Conservation (phyloP, 2,329 filamentous ascomycete species). For the Scortechinia acanthostroma region DNA sequence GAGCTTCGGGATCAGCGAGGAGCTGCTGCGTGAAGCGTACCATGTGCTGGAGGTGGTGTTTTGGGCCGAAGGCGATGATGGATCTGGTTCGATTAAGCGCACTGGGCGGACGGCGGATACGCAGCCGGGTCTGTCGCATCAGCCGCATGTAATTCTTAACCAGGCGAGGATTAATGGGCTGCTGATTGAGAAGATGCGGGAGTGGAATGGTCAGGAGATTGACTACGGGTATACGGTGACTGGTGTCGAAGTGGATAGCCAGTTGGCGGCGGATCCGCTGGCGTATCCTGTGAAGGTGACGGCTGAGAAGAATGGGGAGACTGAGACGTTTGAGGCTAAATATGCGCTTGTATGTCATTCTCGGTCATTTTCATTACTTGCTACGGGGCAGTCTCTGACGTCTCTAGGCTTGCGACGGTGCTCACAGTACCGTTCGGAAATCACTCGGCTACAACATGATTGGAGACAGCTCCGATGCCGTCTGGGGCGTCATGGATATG, state of each 20-base stretch:
- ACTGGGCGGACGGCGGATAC: slow-evolving; percentile 42
- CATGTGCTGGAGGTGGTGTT: slow-evolving; percentile 51
- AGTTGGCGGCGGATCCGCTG: slow-evolving; percentile 18
- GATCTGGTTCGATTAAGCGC: slow-evolving; percentile 30
- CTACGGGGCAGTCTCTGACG: slow-evolving; percentile 1
- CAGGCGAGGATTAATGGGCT: slow-evolving; percentile 45
- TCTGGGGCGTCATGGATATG: slow-evolving; percentile 51
- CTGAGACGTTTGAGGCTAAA: slow-evolving; percentile 33
- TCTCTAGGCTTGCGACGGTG: slow-evolving; percentile 31
- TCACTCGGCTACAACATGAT: slow-evolving; percentile 47
- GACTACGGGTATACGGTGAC: slow-evolving; percentile 46
- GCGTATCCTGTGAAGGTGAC: slow-evolving; percentile 34
- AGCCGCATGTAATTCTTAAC: slow-evolving; percentile 47
- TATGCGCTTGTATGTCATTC: slow-evolving; percentile 39
- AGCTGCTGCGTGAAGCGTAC: slow-evolving; percentile 45
- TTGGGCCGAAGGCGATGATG: slow-evolving; percentile 31
- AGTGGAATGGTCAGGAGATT: slow-evolving; percentile 29
- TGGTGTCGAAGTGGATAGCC: slow-evolving; percentile 37
- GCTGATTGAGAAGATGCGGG: slow-evolving; percentile 40
- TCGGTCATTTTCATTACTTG: not conserved
- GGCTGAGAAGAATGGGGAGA: slow-evolving; percentile 26
- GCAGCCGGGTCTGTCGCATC: slow-evolving; percentile 38
- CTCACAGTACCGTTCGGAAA: slow-evolving; percentile 40
- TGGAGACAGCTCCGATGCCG: slow-evolving; percentile 45
- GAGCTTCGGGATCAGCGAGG: slow-evolving; percentile 44